Conservation (phyloP, 2,329 filamentous ascomycete species). For the Colletotrichum liaoningense region DNA sequence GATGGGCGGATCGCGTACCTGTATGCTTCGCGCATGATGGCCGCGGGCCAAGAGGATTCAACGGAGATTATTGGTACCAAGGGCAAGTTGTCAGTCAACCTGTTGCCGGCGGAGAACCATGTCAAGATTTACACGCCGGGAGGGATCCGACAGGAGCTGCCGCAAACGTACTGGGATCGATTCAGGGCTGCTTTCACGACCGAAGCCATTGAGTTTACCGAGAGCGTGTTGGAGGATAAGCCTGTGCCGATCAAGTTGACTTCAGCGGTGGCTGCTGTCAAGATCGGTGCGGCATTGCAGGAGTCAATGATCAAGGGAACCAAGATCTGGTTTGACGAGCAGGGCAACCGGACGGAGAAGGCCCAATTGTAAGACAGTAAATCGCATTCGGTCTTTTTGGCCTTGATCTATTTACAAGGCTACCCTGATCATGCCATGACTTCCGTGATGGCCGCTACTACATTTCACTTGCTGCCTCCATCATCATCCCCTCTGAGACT, state of each 20-base stretch:
- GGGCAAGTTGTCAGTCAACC: slow-evolving; percentile 72
- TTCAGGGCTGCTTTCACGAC: slow-evolving; percentile 73
- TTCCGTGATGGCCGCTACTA: background rate
- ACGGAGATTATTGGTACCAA: slow-evolving; percentile 76
- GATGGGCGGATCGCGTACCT: slow-evolving; percentile 73
- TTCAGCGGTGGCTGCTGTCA: slow-evolving; percentile 68
- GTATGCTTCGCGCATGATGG: slow-evolving; percentile 75
- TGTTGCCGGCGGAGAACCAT: slow-evolving; percentile 64
- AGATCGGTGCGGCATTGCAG: slow-evolving; percentile 70
- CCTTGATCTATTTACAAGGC: background rate
- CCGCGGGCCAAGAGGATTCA: slow-evolving; percentile 73
- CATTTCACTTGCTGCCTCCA: background rate
- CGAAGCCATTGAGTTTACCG: slow-evolving; percentile 73
- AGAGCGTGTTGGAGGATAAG: slow-evolving; percentile 65
- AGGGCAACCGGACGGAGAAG: slow-evolving; percentile 15
- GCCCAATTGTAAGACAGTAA: slow-evolving; percentile 12
- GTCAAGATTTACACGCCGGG: slow-evolving; percentile 64
- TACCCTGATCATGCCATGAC: no score
- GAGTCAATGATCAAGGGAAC: slow-evolving; percentile 64
- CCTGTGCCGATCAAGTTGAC: slow-evolving; percentile 66
- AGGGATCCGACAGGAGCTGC: slow-evolving; percentile 70
- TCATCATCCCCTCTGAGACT: no score
- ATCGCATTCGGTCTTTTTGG: background rate
- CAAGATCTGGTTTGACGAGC: slow-evolving; percentile 70
- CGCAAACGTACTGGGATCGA: slow-evolving; percentile 70